A percentile compares a stretch with the other conserved stretches of the same genome.
phyloP scores from a whole-genome alignment of 495 filamentous ascomycete species.

The Hypoxylon perforatum region DNA sequence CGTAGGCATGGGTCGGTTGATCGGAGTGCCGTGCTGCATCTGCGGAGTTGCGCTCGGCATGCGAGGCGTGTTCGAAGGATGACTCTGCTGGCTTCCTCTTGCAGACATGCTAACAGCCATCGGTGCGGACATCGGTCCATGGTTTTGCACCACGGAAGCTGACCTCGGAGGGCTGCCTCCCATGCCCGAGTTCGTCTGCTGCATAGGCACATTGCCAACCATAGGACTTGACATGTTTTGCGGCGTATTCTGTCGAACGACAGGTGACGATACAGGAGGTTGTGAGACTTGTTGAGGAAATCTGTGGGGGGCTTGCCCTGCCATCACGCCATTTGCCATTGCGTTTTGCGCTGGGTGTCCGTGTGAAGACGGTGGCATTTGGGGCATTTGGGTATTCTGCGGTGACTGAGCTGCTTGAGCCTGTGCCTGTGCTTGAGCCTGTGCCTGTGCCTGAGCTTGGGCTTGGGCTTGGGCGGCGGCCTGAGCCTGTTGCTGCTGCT shows the following conservation, averaged over 20 bases:
- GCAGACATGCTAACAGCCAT: slow-evolving; percentile 79
- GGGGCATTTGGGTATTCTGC: slow-evolving; percentile 37
- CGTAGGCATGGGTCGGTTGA: slow-evolving; percentile 74
- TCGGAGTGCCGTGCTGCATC: slow-evolving; percentile 76
- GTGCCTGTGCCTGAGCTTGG: slow-evolving; percentile 49
- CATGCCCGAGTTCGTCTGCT: slow-evolving; percentile 79
- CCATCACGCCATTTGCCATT: slow-evolving; percentile 57
- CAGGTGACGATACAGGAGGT: slow-evolving; percentile 78
- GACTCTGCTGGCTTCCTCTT: slow-evolving; percentile 82
- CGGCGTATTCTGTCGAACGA: slow-evolving; percentile 82
- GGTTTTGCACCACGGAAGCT: slow-evolving; percentile 78
- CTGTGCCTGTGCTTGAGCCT: slow-evolving; percentile 55
- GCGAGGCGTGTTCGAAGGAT: slow-evolving; percentile 80
- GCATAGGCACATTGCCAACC: slow-evolving; percentile 79
- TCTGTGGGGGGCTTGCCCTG: slow-evolving; percentile 66
- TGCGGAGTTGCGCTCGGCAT: slow-evolving; percentile 83
- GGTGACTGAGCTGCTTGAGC: slow-evolving; percentile 54
- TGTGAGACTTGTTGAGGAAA: slow-evolving; percentile 71
- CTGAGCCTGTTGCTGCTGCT: slow-evolving; percentile 60
- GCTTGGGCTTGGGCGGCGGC: slow-evolving; percentile 39
- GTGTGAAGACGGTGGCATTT: slow-evolving; percentile 46
- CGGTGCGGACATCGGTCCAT: slow-evolving; percentile 69
- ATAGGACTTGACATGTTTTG: slow-evolving; percentile 81
- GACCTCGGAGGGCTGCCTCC: slow-evolving; percentile 82
- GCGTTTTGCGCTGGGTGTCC: slow-evolving; percentile 57